Evolutionary conservation across 2,329 filamentous ascomycete genomes (phyloP), one percentile per base, ranked within the genome.

Genomic region (Boeremia lycopersici): DNA sequence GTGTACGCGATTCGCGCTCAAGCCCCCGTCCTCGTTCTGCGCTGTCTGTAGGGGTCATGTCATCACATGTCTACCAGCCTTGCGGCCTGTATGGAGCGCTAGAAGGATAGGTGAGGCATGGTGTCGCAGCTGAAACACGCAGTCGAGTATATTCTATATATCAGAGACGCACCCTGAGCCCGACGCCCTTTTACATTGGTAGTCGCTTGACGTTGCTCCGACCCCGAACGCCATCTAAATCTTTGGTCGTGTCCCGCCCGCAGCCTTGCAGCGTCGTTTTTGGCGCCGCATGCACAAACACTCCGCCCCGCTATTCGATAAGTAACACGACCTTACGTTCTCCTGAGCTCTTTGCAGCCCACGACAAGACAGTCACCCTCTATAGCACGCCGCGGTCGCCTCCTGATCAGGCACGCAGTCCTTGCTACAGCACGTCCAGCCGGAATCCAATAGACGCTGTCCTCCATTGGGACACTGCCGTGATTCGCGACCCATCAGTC

Each of bases 371-470:
- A 31, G 60, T 60, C 57, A 23, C 49, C 51, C 53, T 52, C 56
- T 57, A 47, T 41, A 56, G 40, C 53, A 48, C 45, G 31, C 48
- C 31, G 34, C 44, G 41, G 23, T 57, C 41, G 31, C 50, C 31
- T 39, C 62, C 61, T 48, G 56, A 65, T 69, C 66, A 64, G 63
- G 63, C 58, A 55, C 56, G 63, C 60, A 44, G 50, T 56, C 56
- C 53, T 51, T 60, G 56, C 49, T 50, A 28, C 57, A 56, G 48
- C 60, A 61, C 65, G 65, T 59, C 64, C 64, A 45, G 70, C 56
- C 61, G 67, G 64, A 71, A 71, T 62, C 68, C 72, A 73, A 74
- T 74, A 75, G 65, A 72, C 70, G 71, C 72, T 68, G 72, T 70
- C 68, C 69, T 71, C 61, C 62, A 64, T 72, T 60, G 56, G 59